A percentile compares a stretch with the other conserved stretches of the same genome.
Evolutionary conservation across 371 early-diverging fungal genomes (phyloP).

Genomic region (Mucor racemosus): DNA sequence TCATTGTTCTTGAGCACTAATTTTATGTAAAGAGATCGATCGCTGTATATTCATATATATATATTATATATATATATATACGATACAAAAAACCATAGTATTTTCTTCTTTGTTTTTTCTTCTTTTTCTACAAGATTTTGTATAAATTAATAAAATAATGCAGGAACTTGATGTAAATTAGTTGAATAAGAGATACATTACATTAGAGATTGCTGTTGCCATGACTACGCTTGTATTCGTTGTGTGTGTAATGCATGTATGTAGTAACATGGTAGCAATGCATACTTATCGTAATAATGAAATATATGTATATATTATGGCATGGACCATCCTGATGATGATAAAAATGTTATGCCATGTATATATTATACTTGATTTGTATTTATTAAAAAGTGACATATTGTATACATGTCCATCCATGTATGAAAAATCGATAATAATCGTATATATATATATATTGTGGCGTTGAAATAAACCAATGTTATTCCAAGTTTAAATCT

Average conservation of each 20-base stretch:
- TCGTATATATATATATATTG: background rate
- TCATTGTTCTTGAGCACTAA: background rate
- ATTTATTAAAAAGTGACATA: no score
- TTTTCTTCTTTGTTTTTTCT: no score
- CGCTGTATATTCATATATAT: background rate
- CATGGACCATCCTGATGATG: background rate
- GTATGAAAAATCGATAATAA: no score
- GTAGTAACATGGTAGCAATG: conserved; percentile 9
- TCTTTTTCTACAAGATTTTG: background rate
- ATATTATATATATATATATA: background rate
- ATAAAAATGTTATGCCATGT: background rate
- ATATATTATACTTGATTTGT: background rate
- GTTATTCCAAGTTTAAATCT: background rate
- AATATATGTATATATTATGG: background rate
- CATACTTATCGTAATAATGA: background rate
- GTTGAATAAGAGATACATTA: conserved; percentile 5
- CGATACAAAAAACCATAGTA: background rate
- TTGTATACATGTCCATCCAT: no score
- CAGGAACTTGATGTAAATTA: background rate
- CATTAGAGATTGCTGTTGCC: background rate
- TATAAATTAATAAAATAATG: conserved; percentile 1
- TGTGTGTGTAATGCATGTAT: background rate
- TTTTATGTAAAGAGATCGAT: background rate
- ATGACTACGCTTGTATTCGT: background rate
- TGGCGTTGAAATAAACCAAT: conserved; percentile 4